Evolutionary conservation across 1,139 yeast genomes (phyloP).

Genomic region (Blastobotrys indianensis): DNA sequence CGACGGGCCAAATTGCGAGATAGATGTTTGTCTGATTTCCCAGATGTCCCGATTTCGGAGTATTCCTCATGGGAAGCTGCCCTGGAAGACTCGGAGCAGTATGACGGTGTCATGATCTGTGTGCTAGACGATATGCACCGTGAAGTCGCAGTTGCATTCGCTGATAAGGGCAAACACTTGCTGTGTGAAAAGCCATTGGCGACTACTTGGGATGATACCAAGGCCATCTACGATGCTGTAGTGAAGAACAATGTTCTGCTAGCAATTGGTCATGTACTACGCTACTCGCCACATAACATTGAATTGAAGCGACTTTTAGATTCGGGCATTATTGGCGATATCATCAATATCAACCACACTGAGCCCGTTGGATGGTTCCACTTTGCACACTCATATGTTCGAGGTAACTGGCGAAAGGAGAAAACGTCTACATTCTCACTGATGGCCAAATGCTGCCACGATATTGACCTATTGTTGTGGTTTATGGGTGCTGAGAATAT

Average conservation of each 20-base stretch:
- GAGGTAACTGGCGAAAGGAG: slow-evolving; percentile 28
- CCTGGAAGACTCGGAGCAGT: slow-evolving; percentile 16
- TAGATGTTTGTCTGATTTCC: background rate
- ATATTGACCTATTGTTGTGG: slow-evolving; percentile 27
- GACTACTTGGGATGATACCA: slow-evolving; percentile 24
- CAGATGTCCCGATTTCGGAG: slow-evolving; percentile 10
- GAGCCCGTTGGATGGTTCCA: slow-evolving; percentile 31
- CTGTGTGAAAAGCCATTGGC: slow-evolving; percentile 30
- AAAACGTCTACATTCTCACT: slow-evolving; percentile 24
- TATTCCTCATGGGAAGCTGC: slow-evolving; percentile 22
- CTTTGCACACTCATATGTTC: slow-evolving; percentile 31
- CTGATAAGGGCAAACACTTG: slow-evolving; percentile 24
- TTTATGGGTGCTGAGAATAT: slow-evolving; percentile 23
- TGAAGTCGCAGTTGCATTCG: slow-evolving; percentile 27
- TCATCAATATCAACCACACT: slow-evolving; percentile 27
- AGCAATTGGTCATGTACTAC: slow-evolving; percentile 29
- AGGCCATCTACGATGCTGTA: slow-evolving; percentile 24
- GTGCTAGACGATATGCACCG: slow-evolving; percentile 26
- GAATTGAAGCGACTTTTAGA: slow-evolving; percentile 23
- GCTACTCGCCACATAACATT: slow-evolving; percentile 29
- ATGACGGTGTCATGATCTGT: slow-evolving; percentile 24
- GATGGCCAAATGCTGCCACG: slow-evolving; percentile 31
- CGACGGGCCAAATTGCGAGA: slow-evolving; percentile 17
- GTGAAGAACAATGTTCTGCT: slow-evolving; percentile 22
- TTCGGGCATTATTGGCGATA: slow-evolving; percentile 23